Conservation (phyloP, 352 stramenopile species). For the Globisporangium splendens region DNA sequence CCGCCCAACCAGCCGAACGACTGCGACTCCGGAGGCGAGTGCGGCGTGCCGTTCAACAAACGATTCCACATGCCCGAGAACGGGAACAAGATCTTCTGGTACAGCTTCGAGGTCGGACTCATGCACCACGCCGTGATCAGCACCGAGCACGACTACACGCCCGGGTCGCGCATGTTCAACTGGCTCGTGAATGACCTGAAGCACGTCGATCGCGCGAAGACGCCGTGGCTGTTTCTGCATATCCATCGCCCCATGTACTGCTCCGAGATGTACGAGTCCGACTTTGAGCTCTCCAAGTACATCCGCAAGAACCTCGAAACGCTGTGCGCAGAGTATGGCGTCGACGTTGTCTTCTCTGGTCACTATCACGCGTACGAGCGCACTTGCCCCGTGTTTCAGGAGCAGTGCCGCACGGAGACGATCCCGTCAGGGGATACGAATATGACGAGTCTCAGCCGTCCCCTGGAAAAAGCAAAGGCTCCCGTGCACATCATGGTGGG, state of each 20-base stretch:
- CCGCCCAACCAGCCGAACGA: conserved; percentile 15
- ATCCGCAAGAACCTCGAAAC: conserved; percentile 45
- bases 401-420: conserved; percentile 21
- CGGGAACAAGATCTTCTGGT: conserved; percentile 34
- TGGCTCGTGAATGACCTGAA: conserved; percentile 57
- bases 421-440: conserved; percentile 5
- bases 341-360: conserved; percentile 57
- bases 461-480: conserved; percentile 21
- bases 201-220: conserved; percentile 42
- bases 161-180: conserved; percentile 34
- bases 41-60: conserved; percentile 60
- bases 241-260: conserved; percentile 63
- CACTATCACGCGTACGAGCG: conserved; percentile 67
- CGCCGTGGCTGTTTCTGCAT: conserved; percentile 59
- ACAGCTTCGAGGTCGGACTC: conserved; percentile 53
- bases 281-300: conserved; percentile 38
- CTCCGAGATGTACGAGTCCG: conserved; percentile 30
- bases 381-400: conserved; percentile 51
- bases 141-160: conserved; percentile 5
- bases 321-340: conserved; percentile 40
- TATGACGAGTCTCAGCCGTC: conserved; percentile 4
- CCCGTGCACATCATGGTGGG: conserved; percentile 57
- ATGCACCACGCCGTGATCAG: conserved; percentile 31
- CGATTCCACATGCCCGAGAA: conserved; percentile 4
- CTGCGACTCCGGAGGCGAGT: conserved; percentile 77